These are phyloP conservation scores for Neurospora terricola DNA, from an alignment of 495 filamentous ascomycete genomes.

Conservation along the genomic window DNA sequence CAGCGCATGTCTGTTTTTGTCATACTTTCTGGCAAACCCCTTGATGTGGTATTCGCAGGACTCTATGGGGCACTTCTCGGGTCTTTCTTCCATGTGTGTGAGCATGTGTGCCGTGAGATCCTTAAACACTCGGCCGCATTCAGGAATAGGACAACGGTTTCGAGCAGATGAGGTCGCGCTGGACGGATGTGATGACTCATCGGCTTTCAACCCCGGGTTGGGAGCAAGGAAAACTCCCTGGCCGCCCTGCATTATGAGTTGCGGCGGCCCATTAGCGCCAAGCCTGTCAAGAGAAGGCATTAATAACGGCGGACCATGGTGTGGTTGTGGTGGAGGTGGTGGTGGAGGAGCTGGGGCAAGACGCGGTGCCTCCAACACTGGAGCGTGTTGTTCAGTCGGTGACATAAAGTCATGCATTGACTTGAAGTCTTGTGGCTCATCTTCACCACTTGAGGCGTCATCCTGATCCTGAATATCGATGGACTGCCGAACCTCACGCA, in stretches of 20 bases:
- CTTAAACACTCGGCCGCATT: constrained; percentile 87
- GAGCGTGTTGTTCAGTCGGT: constrained; percentile 27
- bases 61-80: constrained; percentile 92
- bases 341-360: constrained; percentile 36
- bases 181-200: constrained; percentile 50
- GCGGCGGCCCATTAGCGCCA: constrained; percentile 9
- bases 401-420: constrained; percentile 29
- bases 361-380: constrained; percentile 29
- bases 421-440: constrained; percentile 32
- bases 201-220: constrained; percentile 29
- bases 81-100: constrained; percentile 86
- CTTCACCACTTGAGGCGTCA: constrained; percentile 36
- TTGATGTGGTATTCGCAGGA: constrained; percentile 93
- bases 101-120: constrained; percentile 94
- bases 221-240: constrained; percentile 33
- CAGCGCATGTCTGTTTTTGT: constrained; percentile 96
- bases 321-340: constrained; percentile 41
- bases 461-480: constrained; percentile 38
- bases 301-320: constrained; percentile 14
- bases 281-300: constrained; percentile 19
- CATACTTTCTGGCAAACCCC: constrained; percentile 95
- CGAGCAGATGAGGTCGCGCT: constrained; percentile 25
- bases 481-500: constrained; percentile 57
- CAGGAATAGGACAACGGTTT: constrained; percentile 64
- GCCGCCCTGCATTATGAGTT: constrained; percentile 15